Evolutionary conservation across 495 filamentous ascomycete species (phyloP).

Genomic region (Trichoderma reesei): DNA sequence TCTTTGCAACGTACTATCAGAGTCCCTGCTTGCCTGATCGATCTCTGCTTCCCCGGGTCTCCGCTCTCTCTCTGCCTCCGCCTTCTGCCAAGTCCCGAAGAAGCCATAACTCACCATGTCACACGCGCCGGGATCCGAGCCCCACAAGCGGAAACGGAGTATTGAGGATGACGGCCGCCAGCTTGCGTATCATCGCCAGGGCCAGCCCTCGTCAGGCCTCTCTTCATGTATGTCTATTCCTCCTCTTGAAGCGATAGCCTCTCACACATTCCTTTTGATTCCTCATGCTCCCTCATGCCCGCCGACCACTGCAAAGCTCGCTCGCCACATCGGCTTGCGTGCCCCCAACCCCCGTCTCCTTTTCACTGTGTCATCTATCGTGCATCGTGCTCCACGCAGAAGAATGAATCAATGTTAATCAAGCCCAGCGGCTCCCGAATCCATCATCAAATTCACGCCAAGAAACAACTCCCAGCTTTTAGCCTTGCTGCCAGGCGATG

Average conservation of each 20-base stretch:
- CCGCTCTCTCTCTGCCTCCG: neutral
- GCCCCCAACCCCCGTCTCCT: neutral
- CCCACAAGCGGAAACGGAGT: conserved; percentile 34
- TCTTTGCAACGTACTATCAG: no score
- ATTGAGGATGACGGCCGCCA: conserved; percentile 30
- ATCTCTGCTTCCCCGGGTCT: neutral
- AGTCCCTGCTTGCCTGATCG: no score
- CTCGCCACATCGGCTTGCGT: no score
- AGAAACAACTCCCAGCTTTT: conserved; percentile 28
- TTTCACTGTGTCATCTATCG: neutral
- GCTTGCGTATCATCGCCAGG: conserved; percentile 15
- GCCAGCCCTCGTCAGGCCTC: neutral
- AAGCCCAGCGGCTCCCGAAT: conserved; percentile 27
- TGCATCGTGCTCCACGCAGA: no score
- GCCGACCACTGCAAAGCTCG: no score
- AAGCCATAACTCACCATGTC: conserved; percentile 17
- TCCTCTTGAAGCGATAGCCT: no score
- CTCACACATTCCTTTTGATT: no score
- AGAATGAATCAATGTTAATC: conserved; percentile 13
- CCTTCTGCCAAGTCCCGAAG: neutral
- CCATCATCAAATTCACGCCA: conserved; percentile 72
- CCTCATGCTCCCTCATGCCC: no score
- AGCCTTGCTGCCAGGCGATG: conserved; percentile 36
- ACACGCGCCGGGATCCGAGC: conserved; percentile 23
- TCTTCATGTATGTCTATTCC: neutral